These are phyloP conservation scores for Solanum commersonii DNA, from an alignment of 257 asterid species.

Conservation along the genomic window DNA sequence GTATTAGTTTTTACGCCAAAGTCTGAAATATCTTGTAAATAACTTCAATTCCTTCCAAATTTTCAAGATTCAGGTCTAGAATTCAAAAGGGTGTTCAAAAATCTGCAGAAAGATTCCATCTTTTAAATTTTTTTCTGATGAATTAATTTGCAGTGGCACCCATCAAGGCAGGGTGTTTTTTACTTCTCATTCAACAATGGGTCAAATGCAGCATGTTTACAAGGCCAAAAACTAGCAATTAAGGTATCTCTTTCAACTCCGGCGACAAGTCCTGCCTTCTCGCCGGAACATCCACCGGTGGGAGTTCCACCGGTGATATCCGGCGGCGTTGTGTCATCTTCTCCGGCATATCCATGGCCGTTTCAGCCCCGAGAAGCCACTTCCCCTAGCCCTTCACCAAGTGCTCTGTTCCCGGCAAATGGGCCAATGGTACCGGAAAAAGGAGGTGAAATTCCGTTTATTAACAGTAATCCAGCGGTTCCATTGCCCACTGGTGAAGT, in stretches of 20 bases:
- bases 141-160: constrained; percentile 65
- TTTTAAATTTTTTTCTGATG: neutral
- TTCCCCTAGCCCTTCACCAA: constrained; percentile 70
- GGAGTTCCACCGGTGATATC: constrained; percentile 29
- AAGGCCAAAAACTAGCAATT: constrained; percentile 61
- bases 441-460: constrained; percentile 62
- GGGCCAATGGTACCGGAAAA: constrained; percentile 41
- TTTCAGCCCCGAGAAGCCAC: constrained; percentile 45
- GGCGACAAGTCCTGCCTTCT: constrained; percentile 12
- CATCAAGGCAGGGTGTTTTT: constrained; percentile 68
- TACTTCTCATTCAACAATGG: constrained; percentile 87
- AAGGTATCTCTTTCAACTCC: constrained; percentile 29
- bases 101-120: neutral
- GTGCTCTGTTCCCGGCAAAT: constrained; percentile 22
- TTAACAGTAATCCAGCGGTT: constrained; percentile 88
- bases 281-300: constrained; percentile 32
- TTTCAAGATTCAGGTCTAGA: neutral
- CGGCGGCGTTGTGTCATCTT: constrained; percentile 68
- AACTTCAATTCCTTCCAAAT: neutral
- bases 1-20: neutral
- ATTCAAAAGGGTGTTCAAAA: neutral
- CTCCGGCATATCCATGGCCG: constrained; percentile 92
- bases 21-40: neutral
- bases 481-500: constrained; percentile 96
- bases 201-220: constrained; percentile 42